Base-by-base conservation (phyloP, 176 grass and related monocot genomes). In the Eragrostis nindensis region DNA sequence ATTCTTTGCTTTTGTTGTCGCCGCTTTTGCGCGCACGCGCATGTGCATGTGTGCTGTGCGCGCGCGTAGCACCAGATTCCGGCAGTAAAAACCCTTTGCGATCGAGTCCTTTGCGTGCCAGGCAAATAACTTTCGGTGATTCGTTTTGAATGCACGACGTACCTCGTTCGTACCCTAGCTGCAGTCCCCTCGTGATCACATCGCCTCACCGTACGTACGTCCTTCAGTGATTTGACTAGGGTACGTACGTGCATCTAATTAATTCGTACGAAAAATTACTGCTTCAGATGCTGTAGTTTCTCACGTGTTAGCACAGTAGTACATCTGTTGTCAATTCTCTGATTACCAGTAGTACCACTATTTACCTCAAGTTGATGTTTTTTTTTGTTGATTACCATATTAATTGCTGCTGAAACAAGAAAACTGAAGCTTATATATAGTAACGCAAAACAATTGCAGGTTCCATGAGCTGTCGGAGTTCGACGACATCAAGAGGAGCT, bases 391-490 rank as follows among this genome's bases (percentile, higher is more conserved):
- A n/a, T 55, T n/a, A 6, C n/a, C 18, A 9, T 55, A 11, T n/a
- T n/a, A n/a, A n/a, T n/a, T n/a, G 19, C 53, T 9, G 53, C 21
- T 2, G 53, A 55, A 21, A n/a, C 9, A 8, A n/a, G 14, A 15
- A 15, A 48, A 48, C 11, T 1, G 14, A 48, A 48, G 44, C 46
- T 15, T 48, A 48, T 48, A n/a, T n/a, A n/a, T n/a, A n/a, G n/a
- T n/a, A 12, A 48, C 46, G 7, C 19, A 44, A 42, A 42, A 5
- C 1, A 8, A 19, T 13, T 39, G 46, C 78, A 99, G 97, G 91
- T 99, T 99, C 82, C 97, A 99, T 43, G 93, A 99, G 68, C 64
- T 99, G 56, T 46, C 85, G 41, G 93, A 93, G 71, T 99, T 99
- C 70, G 97, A 99, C 32, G 91, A 93, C 59, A 47, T 38, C 25